Conservation (phyloP, 106 monocot genomes). For the Allium sativum region DNA sequence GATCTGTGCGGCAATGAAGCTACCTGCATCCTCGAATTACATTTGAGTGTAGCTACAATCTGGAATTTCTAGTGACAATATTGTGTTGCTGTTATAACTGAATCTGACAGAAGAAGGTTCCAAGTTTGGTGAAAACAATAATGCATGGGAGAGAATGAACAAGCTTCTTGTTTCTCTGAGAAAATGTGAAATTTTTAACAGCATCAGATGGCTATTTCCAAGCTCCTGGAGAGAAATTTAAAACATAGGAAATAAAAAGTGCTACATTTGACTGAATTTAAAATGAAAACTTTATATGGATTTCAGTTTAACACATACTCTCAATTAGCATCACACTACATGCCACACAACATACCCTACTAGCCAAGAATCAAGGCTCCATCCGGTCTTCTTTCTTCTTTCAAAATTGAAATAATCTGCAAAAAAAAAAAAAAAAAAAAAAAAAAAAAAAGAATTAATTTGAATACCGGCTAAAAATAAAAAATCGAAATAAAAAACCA, state of each 20-base stretch:
- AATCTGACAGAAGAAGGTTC: slow-evolving; percentile 11
- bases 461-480: no score
- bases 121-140: slow-evolving; percentile 27
- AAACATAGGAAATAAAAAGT: background rate
- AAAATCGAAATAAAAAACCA: no score
- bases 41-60: no score
- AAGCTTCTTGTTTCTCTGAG: slow-evolving; percentile 28
- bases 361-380: no score
- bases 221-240: slow-evolving; percentile 23
- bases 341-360: background rate
- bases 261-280: no score
- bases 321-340: background rate
- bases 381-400: no score
- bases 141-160: slow-evolving; percentile 11
- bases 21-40: no score
- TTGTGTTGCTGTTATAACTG: slow-evolving; percentile 14
- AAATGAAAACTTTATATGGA: background rate
- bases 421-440: no score
- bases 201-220: slow-evolving; percentile 50
- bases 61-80: slow-evolving; percentile 10
- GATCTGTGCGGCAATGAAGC: no score
- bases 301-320: background rate
- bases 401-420: no score
- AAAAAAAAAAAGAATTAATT: no score
- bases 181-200: slow-evolving; percentile 28